Percentiles rank a stretch among this genome's conserved stretches.
These are phyloP conservation scores for Cyclotella choctawhatcheeana DNA, from an alignment of 108 stramenopile species.

Conservation along the genomic window DNA sequence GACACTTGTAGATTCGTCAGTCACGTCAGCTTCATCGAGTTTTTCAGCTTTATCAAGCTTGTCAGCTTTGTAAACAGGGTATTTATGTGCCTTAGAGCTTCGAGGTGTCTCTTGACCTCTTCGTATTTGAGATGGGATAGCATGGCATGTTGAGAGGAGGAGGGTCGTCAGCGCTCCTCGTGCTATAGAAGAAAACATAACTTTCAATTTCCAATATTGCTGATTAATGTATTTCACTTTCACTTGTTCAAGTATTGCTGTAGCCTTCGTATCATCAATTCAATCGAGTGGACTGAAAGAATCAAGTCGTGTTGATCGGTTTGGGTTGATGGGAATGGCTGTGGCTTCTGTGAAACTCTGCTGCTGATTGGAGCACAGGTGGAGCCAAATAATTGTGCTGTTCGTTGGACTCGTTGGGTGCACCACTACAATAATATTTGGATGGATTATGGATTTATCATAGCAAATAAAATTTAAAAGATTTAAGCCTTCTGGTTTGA, in stretches of 20 bases:
- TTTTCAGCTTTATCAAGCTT: not conserved
- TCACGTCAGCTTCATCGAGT: not conserved
- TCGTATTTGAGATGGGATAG: not conserved
- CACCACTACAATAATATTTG: too few relatives aligned
- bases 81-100: not conserved
- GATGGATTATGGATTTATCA: slow-evolving; percentile 1
- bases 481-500: too few relatives aligned
- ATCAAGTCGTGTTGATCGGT: slow-evolving; percentile 3
- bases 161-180: not conserved
- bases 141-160: not conserved
- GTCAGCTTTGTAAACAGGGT: not conserved
- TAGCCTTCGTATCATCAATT: too few relatives aligned
- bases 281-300: not conserved
- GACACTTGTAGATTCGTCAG: not conserved
- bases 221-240: not conserved
- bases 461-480: not conserved
- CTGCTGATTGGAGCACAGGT: too few relatives aligned
- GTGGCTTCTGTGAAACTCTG: too few relatives aligned
- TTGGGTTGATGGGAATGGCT: slow-evolving; percentile 3
- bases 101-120: not conserved
- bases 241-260: not conserved
- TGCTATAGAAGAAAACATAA: not conserved
- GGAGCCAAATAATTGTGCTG: too few relatives aligned
- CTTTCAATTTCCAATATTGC: not conserved
- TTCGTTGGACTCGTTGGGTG: too few relatives aligned